Base-by-base conservation (phyloP, 306 rosid species). In the Argentina anserina region DNA sequence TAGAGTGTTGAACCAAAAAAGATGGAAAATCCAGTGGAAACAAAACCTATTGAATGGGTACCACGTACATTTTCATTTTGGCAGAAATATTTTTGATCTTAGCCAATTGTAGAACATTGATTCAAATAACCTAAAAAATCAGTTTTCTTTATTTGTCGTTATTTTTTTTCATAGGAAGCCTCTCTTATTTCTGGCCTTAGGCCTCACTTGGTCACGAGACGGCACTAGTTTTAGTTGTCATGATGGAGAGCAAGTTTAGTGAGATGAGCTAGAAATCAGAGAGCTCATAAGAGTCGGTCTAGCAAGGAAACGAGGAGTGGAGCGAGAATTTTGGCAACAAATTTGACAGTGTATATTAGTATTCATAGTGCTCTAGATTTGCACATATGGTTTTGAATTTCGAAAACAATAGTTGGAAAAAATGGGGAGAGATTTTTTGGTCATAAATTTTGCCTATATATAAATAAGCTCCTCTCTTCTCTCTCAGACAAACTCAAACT, bases 311-410 rank as follows among this genome's bases (percentile, higher is more conserved):
- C 52, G 49, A 78, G 90, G 86, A 66, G 84, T 81, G 79, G 88
- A 84, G 87, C 92, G 87, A 87, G 81, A 73, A 85, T 90, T 83
- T 84, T 81, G 91, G 83, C 86, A 63, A 84, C 6, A 72, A 83
- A 75, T 64, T 59, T 61, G 69, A 67, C 75, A 76, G n/a, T n/a
- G n/a, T n/a, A n/a, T n/a, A n/a, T n/a, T n/a, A n/a, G n/a, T 60
- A 79, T 70, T 47, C 68, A 59, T 71, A 43, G 58, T 60, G 79
- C 83, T 81, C 71, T 85, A 87, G 91, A 90, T 90, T 87, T 88
- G 62, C 84, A 76, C 41, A 33, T 61, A 61, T 72, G 75, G 65
- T 78, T 78, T 81, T 78, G 70, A 81, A 81, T 74, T 83, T 82
- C 37, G 45, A 74, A 69, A 76, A 76, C n/a, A 25, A 60, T 23